A percentile compares a stretch with the other conserved stretches of the same genome.
These are phyloP conservation scores for Ceratocystis huliohia DNA, from an alignment of 2,329 filamentous ascomycete genomes.

Conservation along the genomic window DNA sequence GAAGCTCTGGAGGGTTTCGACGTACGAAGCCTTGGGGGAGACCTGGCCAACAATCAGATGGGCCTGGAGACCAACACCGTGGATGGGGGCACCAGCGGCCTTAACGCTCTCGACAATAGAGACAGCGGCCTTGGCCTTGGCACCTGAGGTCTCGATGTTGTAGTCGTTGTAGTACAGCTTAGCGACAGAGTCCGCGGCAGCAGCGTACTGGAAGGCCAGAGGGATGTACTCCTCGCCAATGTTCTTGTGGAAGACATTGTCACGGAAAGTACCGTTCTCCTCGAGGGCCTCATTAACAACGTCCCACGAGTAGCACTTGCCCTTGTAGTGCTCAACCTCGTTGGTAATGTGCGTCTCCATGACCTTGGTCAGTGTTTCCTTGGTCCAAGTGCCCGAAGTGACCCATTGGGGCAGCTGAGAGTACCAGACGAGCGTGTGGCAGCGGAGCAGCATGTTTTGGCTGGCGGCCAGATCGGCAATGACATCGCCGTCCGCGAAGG, in stretches of 20 bases:
- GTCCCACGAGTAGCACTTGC: constrained; percentile 51
- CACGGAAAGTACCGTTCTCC: constrained; percentile 42
- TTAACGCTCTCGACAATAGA: constrained; percentile 36
- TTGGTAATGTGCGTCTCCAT: constrained; percentile 45
- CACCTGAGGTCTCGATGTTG: constrained; percentile 43
- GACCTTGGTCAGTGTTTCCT: constrained; percentile 41
- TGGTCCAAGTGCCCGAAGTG: constrained; percentile 37
- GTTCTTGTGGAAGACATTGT: constrained; percentile 41
- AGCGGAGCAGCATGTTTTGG: constrained; percentile 39
- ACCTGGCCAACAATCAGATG: constrained; percentile 47
- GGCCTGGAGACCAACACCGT: constrained; percentile 50
- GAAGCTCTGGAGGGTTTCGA: constrained; percentile 34
- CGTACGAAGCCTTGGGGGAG: constrained; percentile 32
- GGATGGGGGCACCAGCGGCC: constrained; percentile 41
- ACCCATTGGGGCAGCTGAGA: constrained; percentile 32
- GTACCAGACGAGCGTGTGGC: constrained; percentile 43
- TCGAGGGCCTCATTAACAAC: constrained; percentile 52
- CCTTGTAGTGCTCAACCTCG: constrained; percentile 45
- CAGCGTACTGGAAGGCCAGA: constrained; percentile 44
- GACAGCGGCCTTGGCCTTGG: constrained; percentile 35
- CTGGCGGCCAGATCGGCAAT: constrained; percentile 33
- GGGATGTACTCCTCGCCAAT: constrained; percentile 46
- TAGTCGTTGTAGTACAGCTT: constrained; percentile 49
- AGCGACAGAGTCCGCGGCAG: constrained; percentile 40
- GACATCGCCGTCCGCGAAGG: constrained; percentile 45